These are phyloP conservation scores for Astrothelium subdiscretum DNA, from an alignment of 495 filamentous ascomycete genomes.

Conservation along the genomic window DNA sequence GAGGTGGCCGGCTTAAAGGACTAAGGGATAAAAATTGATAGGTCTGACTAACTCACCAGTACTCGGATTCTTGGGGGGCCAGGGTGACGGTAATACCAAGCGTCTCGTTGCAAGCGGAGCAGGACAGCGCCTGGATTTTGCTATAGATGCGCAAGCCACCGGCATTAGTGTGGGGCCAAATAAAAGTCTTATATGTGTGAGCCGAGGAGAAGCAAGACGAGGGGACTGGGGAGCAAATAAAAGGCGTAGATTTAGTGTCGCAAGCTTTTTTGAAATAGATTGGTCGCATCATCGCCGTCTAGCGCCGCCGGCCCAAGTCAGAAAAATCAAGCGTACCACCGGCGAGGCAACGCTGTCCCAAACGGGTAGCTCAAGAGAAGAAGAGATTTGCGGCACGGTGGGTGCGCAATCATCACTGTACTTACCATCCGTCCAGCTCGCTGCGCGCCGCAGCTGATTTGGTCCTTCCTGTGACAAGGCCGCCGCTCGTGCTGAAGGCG, in stretches of 20 bases:
- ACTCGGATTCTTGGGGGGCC: neutral
- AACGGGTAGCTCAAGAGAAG: neutral
- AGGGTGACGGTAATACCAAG: conserved; percentile 12
- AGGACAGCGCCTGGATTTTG: conserved; percentile 17
- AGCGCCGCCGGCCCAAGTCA: conserved; percentile 1
- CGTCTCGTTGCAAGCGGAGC: conserved; percentile 13
- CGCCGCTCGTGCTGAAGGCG: conserved; percentile 12
- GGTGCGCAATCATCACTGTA: neutral
- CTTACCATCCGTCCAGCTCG: conserved; percentile 7
- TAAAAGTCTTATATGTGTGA: conserved; percentile 5
- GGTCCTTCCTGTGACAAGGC: neutral
- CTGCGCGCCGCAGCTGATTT: neutral
- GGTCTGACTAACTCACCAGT: conserved; percentile 2
- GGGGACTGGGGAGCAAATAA: neutral
- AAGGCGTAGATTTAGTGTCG: conserved; percentile 2
- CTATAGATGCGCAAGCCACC: conserved; percentile 10
- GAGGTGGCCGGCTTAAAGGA: conserved; percentile 1
- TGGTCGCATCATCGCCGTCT: neutral
- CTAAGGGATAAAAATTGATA: neutral
- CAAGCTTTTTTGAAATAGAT: conserved; percentile 4
- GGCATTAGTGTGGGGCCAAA: conserved; percentile 3
- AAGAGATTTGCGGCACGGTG: neutral
- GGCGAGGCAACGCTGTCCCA: neutral
- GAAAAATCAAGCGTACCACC: neutral
- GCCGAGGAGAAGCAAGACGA: conserved; percentile 4